Conservation (phyloP, 495 filamentous ascomycete species). For the Talaromyces adpressus region DNA sequence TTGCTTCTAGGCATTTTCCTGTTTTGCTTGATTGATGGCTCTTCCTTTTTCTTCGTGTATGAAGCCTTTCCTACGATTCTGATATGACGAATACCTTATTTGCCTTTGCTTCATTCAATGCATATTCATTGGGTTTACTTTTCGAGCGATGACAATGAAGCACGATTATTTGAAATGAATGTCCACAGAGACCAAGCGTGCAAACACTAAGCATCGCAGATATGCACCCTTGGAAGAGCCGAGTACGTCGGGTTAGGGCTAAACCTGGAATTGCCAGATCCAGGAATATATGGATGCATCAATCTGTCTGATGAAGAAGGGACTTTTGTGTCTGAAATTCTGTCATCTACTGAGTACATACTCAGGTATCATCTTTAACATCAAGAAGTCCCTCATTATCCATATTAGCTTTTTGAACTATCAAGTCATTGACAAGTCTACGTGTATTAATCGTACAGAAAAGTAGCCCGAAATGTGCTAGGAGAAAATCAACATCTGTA, state of each 20-base stretch:
- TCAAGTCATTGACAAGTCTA: too few species aligned
- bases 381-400: too few species aligned
- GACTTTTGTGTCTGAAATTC: too few species aligned
- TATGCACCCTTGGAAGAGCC: too few species aligned
- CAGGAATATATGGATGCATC: too few species aligned
- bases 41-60: constrained; percentile 1
- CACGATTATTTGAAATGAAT: neutral
- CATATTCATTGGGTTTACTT: neutral
- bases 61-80: neutral
- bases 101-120: constrained; percentile 4
- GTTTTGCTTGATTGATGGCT: constrained; percentile 6
- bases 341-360: too few species aligned
- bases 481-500: too few species aligned
- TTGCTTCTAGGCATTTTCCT: neutral
- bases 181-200: neutral
- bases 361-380: too few species aligned
- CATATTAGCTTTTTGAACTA: too few species aligned
- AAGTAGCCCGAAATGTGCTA: too few species aligned
- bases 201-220: neutral
- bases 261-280: neutral
- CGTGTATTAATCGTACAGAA: too few species aligned
- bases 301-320: too few species aligned
- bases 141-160: neutral
- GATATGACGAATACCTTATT: constrained; percentile 6
- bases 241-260: neutral